Evolutionary conservation across 169 alveolate species (phyloP).

Genomic region (Eimeria falciformis): DNA sequence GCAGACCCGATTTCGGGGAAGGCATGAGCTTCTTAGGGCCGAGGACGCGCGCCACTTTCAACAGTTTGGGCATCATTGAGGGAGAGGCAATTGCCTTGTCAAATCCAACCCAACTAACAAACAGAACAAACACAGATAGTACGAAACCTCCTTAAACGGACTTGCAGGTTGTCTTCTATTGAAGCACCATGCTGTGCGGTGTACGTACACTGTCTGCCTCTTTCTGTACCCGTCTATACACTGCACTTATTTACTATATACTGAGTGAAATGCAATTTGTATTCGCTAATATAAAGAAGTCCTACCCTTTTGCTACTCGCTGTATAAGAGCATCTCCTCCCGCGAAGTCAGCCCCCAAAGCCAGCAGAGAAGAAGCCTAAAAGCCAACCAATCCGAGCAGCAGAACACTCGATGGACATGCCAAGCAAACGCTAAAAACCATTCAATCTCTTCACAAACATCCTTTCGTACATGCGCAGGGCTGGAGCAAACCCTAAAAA

Average conservation of each 20-base stretch:
- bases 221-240: too few species aligned
- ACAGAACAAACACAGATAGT: too few species aligned
- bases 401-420: constrained; percentile 3
- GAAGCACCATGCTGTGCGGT: too few species aligned
- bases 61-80: constrained; percentile 88
- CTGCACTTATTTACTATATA: too few species aligned
- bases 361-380: constrained; percentile 80
- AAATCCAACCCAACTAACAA: constrained; percentile 90
- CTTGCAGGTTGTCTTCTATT: too few species aligned
- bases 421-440: not conserved
- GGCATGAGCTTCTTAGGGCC: constrained; percentile 97
- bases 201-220: too few species aligned
- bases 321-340: constrained; percentile 66
- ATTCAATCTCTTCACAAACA: not conserved
- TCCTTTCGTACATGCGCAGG: not conserved
- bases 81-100: constrained; percentile 91
- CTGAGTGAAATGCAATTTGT: not conserved
- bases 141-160: too few species aligned
- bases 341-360: constrained; percentile 82
- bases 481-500: not conserved
- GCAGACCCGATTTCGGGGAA: constrained; percentile 92
- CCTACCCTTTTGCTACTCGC: constrained; percentile 64
- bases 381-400: not conserved
- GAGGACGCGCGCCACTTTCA: constrained; percentile 91
- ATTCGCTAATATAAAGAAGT: not conserved